Conservation (phyloP, 2,329 filamentous ascomycete species). For the Huntiella omanensis region DNA sequence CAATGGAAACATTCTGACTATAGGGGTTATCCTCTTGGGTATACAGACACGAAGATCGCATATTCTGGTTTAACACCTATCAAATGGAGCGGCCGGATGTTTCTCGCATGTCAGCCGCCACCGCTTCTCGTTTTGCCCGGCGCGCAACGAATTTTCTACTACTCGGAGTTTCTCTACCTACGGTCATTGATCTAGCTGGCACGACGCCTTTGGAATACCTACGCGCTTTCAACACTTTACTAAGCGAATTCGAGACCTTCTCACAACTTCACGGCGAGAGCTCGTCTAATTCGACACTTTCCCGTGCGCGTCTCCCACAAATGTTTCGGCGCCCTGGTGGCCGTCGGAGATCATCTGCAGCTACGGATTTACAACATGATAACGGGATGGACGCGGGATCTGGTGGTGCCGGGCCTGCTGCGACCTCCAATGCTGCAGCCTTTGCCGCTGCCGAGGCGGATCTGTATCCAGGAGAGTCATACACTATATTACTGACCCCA, state of each 20-base stretch:
- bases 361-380: constrained; percentile 20
- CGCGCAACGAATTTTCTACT: constrained; percentile 88
- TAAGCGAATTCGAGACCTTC: constrained; percentile 86
- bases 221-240: constrained; percentile 63
- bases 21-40: not conserved
- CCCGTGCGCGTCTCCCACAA: constrained; percentile 60
- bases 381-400: constrained; percentile 16
- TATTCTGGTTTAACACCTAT: constrained; percentile 97
- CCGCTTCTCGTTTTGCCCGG: constrained; percentile 63
- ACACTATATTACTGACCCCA: constrained; percentile 76
- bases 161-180: constrained; percentile 77
- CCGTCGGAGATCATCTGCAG: constrained; percentile 31
- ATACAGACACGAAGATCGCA: constrained; percentile 66
- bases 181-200: constrained; percentile 73
- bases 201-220: constrained; percentile 70
- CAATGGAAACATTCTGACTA: not conserved
- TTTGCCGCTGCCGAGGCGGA: constrained; percentile 44
- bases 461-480: constrained; percentile 66
- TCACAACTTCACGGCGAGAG: constrained; percentile 71
- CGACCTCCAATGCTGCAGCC: constrained; percentile 28
- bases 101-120: constrained; percentile 66
- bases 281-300: constrained; percentile 50
- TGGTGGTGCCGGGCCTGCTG: constrained; percentile 15
- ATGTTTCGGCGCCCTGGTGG: constrained; percentile 56
- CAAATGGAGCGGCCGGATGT: constrained; percentile 75